Evolutionary conservation across 139 green algal genomes (phyloP).

Genomic region (Closterium sp.): DNA sequence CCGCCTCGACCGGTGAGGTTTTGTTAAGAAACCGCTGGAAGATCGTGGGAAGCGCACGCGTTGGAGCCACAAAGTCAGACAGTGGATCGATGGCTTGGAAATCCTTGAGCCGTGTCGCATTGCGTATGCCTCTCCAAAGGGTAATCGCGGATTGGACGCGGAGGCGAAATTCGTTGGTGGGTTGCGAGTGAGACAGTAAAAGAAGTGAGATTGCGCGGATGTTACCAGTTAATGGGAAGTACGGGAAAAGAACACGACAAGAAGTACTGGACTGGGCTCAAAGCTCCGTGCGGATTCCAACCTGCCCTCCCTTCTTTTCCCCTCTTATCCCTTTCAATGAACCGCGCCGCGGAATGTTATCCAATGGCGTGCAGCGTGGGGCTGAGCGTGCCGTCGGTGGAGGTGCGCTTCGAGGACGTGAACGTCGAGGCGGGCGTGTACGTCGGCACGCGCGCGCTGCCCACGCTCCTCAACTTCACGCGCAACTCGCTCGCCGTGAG

Average conservation of each 20-base stretch:
- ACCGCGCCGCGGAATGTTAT: not conserved
- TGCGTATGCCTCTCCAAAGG: too few species aligned
- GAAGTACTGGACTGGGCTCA: not conserved
- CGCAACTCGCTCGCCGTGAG: slow-evolving; percentile 52
- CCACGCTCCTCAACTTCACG: slow-evolving; percentile 57
- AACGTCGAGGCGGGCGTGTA: slow-evolving; percentile 46
- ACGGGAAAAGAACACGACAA: not conserved
- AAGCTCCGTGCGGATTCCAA: too few species aligned
- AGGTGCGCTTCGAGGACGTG: slow-evolving; percentile 54
- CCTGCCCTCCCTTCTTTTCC: not conserved
- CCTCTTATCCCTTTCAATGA: not conserved
- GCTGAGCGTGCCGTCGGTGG: slow-evolving; percentile 50
- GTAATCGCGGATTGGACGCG: too few species aligned
- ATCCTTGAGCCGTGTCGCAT: too few species aligned
- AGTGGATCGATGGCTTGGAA: too few species aligned
- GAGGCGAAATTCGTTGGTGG: too few species aligned
- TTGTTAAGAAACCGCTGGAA: too few species aligned
- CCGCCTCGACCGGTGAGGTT: slow-evolving; percentile 27
- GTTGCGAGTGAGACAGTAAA: too few species aligned
- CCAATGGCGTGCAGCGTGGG: slow-evolving; percentile 45
- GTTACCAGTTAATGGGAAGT: not conserved
- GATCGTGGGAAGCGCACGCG: too few species aligned
- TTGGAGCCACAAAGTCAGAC: too few species aligned
- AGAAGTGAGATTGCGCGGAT: too few species aligned
- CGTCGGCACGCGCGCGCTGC: slow-evolving; percentile 47